Percentiles rank a stretch among this genome's conserved stretches.
Evolutionary conservation across 306 rosid genomes (phyloP).

Genomic region (Cicer chorassanicum): DNA sequence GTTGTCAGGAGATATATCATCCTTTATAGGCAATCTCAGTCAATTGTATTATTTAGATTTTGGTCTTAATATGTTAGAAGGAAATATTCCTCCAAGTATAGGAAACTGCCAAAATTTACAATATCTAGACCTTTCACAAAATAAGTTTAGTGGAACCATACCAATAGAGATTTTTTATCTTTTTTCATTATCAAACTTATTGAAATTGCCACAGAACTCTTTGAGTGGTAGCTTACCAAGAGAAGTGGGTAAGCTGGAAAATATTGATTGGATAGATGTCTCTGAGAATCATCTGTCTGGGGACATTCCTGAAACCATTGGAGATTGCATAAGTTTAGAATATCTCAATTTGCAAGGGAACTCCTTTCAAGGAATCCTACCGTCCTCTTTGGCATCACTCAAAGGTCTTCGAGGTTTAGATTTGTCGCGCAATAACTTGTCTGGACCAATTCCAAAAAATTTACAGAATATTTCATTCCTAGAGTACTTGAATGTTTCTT

Average conservation of each 20-base stretch:
- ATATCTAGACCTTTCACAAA: background rate
- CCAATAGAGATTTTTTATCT: constrained; percentile 36
- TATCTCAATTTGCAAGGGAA: constrained; percentile 40
- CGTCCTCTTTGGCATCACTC: constrained; percentile 39
- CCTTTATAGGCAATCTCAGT: constrained; percentile 41
- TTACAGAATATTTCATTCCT: background rate
- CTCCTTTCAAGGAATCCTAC: constrained; percentile 46
- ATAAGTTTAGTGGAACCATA: constrained; percentile 42
- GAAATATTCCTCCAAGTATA: constrained; percentile 45
- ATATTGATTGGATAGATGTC: background rate
- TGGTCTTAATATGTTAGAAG: constrained; percentile 17
- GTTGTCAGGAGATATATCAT: constrained; percentile 33
- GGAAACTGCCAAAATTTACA: constrained; percentile 36
- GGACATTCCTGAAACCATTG: constrained; percentile 47
- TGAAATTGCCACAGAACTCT: constrained; percentile 46
- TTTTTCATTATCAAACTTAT: background rate
- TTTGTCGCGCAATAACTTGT: constrained; percentile 47
- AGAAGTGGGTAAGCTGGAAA: constrained; percentile 39
- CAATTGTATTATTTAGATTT: background rate
- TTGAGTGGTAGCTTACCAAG: constrained; percentile 38
- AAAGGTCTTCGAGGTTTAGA: constrained; percentile 42
- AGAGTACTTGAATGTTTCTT: background rate
- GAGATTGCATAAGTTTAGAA: constrained; percentile 43
- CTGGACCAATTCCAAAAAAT: constrained; percentile 1
- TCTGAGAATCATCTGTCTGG: constrained; percentile 44